These are phyloP conservation scores for Candida sithepensis DNA, from an alignment of 805 yeast species.

Conservation along the genomic window DNA sequence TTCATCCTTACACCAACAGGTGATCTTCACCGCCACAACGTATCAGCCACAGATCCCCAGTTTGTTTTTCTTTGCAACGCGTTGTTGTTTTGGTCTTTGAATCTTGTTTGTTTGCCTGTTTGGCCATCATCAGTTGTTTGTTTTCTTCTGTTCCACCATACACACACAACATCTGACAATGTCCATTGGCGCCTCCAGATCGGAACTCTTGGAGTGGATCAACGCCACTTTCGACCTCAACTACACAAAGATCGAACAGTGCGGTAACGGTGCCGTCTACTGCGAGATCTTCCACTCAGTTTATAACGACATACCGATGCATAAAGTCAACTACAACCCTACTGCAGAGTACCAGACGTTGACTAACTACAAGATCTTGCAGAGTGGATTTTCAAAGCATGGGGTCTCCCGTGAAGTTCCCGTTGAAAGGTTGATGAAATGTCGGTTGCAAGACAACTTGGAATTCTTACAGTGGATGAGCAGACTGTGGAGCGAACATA, in stretches of 20 bases:
- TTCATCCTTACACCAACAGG: no score
- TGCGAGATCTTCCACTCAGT: conserved; percentile 89
- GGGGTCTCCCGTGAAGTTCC: conserved; percentile 70
- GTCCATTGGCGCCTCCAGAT: conserved; percentile 69
- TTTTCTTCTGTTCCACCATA: no score
- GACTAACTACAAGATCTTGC: conserved; percentile 81
- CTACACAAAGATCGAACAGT: conserved; percentile 79
- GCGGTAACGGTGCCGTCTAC: conserved; percentile 94
- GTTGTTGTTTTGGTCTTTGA: no score
- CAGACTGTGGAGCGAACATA: conserved; percentile 74
- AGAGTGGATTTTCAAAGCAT: conserved; percentile 71
- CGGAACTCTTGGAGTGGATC: conserved; percentile 82
- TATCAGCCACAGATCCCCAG: no score
- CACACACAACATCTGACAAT: no score
- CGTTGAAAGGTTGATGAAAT: conserved; percentile 77
- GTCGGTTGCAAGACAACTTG: conserved; percentile 89
- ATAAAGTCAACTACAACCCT: conserved; percentile 69
- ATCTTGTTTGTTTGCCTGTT: no score
- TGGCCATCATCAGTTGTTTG: no score
- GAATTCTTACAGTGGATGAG: conserved; percentile 94
- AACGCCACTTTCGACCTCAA: conserved; percentile 64
- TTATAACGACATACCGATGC: conserved; percentile 77
- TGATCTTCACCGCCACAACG: no score
- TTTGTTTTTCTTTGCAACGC: no score
- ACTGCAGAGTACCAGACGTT: conserved; percentile 71